phyloP scores from a whole-genome alignment of 768 basidiomycete species.

The Podaxis mareebaensis region DNA sequence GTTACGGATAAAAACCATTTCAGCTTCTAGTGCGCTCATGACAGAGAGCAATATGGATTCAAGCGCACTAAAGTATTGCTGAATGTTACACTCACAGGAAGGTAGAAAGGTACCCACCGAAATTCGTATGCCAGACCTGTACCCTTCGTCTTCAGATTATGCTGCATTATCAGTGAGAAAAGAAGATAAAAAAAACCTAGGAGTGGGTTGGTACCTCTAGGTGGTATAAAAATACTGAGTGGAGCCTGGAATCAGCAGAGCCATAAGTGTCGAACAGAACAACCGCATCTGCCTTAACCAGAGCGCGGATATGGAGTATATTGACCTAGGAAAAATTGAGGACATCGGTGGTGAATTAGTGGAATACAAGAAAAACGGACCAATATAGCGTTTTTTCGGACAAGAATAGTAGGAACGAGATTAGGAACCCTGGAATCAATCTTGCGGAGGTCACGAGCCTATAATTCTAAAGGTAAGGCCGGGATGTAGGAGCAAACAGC shows the following conservation, averaged over 20 bases:
- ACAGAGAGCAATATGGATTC: slow-evolving; percentile 93
- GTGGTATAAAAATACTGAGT: slow-evolving; percentile 87
- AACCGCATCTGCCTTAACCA: slow-evolving; percentile 91
- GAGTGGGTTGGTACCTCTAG: slow-evolving; percentile 57
- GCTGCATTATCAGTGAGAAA: slow-evolving; percentile 41
- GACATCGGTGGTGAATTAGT: slow-evolving; percentile 7
- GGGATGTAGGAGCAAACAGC: neutral
- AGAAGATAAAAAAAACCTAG: slow-evolving; percentile 2
- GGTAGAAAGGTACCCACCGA: slow-evolving; percentile 47
- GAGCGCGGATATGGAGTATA: slow-evolving; percentile 90
- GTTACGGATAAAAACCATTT: slow-evolving; percentile 92
- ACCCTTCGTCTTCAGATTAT: slow-evolving; percentile 77
- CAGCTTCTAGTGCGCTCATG: slow-evolving; percentile 89
- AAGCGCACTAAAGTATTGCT: slow-evolving; percentile 59
- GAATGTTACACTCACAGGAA: neutral
- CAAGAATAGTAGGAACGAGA: slow-evolving; percentile 91
- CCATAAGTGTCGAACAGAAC: slow-evolving; percentile 93
- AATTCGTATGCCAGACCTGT: slow-evolving; percentile 85
- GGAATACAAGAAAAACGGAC: slow-evolving; percentile 41
- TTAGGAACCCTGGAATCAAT: slow-evolving; percentile 94
- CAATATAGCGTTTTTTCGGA: slow-evolving; percentile 84
- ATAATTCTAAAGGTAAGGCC: slow-evolving; percentile 18
- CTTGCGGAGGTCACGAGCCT: slow-evolving; percentile 96
- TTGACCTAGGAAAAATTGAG: slow-evolving; percentile 60
- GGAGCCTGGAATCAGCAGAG: slow-evolving; percentile 80